A percentile compares a stretch with the other conserved stretches of the same genome.
Evolutionary conservation across 139 green algal species (phyloP).

Genomic region (Gonium pectorale): DNA sequence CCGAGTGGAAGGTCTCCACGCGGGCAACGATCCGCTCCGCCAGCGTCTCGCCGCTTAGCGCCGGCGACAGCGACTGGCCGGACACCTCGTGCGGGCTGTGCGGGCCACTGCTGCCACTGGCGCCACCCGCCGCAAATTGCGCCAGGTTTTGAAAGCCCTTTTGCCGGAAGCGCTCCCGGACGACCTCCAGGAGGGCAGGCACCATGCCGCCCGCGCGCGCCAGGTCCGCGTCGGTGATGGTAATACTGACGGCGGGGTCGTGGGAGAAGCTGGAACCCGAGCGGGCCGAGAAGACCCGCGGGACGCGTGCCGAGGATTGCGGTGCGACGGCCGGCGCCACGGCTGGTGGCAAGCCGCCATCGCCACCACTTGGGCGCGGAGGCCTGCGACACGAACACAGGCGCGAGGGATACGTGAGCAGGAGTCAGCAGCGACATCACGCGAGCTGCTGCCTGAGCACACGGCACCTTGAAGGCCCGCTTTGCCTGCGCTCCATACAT

Average conservation of each 20-base stretch:
- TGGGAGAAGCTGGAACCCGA: too few species aligned
- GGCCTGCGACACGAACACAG: too few species aligned
- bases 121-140: background rate
- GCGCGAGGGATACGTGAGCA: too few species aligned
- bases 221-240: constrained; percentile 33
- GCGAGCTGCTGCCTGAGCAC: too few species aligned
- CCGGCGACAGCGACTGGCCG: background rate
- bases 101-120: background rate
- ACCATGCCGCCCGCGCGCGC: constrained; percentile 33
- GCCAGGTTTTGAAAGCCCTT: constrained; percentile 34
- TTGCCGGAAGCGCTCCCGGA: constrained; percentile 20
- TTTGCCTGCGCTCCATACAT: too few species aligned
- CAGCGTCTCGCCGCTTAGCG: constrained; percentile 21
- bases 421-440: too few species aligned
- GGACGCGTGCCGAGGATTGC: too few species aligned
- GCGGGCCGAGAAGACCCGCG: too few species aligned
- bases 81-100: background rate
- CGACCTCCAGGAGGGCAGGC: constrained; percentile 37
- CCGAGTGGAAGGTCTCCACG: constrained; percentile 14
- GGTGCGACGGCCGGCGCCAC: too few species aligned
- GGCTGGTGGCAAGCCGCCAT: too few species aligned
- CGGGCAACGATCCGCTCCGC: constrained; percentile 35
- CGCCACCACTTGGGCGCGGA: too few species aligned
- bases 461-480: too few species aligned
- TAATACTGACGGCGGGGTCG: constrained; percentile 16